Percentiles rank a stretch among this genome's conserved stretches.
Conservation (phyloP, 73 alveolate species). For the Stentor coeruleus region DNA sequence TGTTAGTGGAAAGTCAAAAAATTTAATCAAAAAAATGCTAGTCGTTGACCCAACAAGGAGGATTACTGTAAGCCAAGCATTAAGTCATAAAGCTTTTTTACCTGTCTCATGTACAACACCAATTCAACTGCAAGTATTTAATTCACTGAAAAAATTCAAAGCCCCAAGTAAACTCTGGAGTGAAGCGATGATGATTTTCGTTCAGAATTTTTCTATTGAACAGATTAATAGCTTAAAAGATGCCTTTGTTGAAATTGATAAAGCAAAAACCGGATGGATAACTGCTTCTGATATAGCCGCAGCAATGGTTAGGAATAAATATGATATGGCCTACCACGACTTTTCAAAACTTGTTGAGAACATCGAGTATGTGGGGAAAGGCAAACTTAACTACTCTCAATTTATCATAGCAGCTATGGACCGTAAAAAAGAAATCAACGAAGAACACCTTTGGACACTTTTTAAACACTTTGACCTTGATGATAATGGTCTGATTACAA, state of each 20-base stretch:
- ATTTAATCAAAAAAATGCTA: constrained; percentile 59
- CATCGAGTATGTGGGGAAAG: constrained; percentile 34
- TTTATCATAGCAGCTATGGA: constrained; percentile 43
- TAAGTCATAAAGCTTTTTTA: constrained; percentile 65
- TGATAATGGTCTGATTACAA: constrained; percentile 6
- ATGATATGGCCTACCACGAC: constrained; percentile 16
- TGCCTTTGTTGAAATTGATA: constrained; percentile 25
- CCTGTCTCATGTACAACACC: neutral
- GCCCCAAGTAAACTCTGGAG: constrained; percentile 21
- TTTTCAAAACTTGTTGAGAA: neutral
- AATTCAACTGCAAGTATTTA: neutral
- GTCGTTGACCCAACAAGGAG: constrained; percentile 63
- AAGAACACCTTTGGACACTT: constrained; percentile 16
- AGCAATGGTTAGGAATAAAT: neutral
- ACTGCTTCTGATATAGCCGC: neutral
- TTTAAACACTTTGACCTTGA: constrained; percentile 33
- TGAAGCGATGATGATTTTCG: constrained; percentile 32
- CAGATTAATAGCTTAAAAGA: constrained; percentile 1
- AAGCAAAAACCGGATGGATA: constrained; percentile 23
- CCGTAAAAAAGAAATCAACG: constrained; percentile 22
- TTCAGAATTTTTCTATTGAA: neutral
- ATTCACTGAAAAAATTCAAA: neutral
- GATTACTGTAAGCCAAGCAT: constrained; percentile 49
- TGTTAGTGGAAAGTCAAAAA: constrained; percentile 44
- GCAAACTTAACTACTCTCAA: constrained; percentile 42